These are phyloP conservation scores for Skeletonema costatum DNA, from an alignment of 108 stramenopile species.

Conservation along the genomic window DNA sequence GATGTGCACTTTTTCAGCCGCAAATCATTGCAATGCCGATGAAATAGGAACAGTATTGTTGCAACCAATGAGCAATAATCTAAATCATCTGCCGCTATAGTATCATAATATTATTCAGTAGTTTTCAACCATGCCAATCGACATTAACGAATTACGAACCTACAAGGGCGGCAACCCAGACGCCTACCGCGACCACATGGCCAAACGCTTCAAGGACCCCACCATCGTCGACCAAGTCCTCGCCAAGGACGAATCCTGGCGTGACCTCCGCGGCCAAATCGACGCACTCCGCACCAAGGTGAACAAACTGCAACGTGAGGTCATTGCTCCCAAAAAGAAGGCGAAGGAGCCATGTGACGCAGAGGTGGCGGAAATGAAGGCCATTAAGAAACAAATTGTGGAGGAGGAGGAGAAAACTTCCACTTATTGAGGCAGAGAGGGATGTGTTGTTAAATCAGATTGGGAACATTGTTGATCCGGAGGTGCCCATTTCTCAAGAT, in stretches of 20 bases:
- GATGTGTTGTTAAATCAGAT: slow-evolving; percentile 84
- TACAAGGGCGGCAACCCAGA: slow-evolving; percentile 96
- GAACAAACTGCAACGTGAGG: slow-evolving; percentile 90
- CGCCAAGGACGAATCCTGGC: slow-evolving; percentile 91
- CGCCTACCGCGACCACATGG: slow-evolving; percentile 82
- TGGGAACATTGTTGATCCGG: slow-evolving; percentile 97
- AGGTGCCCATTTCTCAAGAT: slow-evolving; percentile 92
- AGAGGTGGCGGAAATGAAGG: slow-evolving; percentile 88
- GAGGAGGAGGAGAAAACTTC: slow-evolving; percentile 68
- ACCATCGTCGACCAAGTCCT: slow-evolving; percentile 92
- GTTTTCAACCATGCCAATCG: slow-evolving; percentile 72
- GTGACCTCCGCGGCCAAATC: slow-evolving; percentile 71
- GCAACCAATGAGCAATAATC: neutral
- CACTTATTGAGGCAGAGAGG: slow-evolving; percentile 56
- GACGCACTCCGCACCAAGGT: slow-evolving; percentile 83
- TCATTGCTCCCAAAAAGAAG: slow-evolving; percentile 94
- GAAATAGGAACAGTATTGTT: neutral
- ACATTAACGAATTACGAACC: slow-evolving; percentile 93
- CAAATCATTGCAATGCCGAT: neutral
- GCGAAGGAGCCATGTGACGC: slow-evolving; percentile 86
- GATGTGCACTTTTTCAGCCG: neutral
- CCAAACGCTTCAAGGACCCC: slow-evolving; percentile 81
- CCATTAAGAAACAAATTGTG: slow-evolving; percentile 75
- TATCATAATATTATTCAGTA: neutral
- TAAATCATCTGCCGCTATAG: neutral